Evolutionary conservation across 179 eudicot species (phyloP).

Genomic region (Nepenthes alata): DNA sequence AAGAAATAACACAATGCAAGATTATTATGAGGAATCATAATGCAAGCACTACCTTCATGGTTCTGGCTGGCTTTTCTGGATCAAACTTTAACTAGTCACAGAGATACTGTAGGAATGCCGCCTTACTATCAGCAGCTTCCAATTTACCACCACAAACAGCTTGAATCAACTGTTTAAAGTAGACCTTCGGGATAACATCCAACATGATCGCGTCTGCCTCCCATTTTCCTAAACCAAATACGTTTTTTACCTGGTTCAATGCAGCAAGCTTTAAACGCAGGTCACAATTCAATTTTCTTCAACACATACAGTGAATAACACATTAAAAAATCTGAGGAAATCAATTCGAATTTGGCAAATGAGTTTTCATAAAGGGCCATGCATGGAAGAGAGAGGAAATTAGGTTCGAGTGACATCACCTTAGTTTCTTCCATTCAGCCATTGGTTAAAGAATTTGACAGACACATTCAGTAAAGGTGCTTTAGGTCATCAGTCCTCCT

Average conservation of each 20-base stretch:
- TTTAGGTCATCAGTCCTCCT: constrained; percentile 73
- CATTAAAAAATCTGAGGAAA: not conserved
- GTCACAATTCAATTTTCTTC: too few relatives aligned
- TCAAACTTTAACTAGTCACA: constrained; percentile 75
- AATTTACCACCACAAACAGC: constrained; percentile 67
- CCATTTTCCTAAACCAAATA: constrained; percentile 85
- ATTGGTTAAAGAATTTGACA: constrained; percentile 56
- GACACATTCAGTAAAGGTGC: constrained; percentile 75
- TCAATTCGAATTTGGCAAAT: not conserved
- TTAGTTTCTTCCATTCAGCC: constrained; percentile 75
- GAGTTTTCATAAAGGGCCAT: not conserved
- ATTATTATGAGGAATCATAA: not conserved
- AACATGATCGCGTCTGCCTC: constrained; percentile 65
- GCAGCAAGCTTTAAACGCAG: constrained; percentile 49
- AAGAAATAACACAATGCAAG: not conserved
- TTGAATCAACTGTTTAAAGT: constrained; percentile 61
- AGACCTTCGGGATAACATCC: constrained; percentile 67
- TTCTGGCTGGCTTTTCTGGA: constrained; percentile 72
- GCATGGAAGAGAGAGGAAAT: not conserved
- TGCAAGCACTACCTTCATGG: constrained; percentile 52
- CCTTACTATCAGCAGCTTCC: constrained; percentile 78
- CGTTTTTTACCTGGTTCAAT: constrained; percentile 67
- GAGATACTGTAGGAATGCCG: constrained; percentile 71
- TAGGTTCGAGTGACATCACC: constrained; percentile 23
- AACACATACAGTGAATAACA: not conserved